Percentiles rank a stretch among this genome's conserved stretches.
These are phyloP conservation scores for Hevea brasiliensis DNA, from an alignment of 345 rosid genomes.

Conservation along the genomic window DNA sequence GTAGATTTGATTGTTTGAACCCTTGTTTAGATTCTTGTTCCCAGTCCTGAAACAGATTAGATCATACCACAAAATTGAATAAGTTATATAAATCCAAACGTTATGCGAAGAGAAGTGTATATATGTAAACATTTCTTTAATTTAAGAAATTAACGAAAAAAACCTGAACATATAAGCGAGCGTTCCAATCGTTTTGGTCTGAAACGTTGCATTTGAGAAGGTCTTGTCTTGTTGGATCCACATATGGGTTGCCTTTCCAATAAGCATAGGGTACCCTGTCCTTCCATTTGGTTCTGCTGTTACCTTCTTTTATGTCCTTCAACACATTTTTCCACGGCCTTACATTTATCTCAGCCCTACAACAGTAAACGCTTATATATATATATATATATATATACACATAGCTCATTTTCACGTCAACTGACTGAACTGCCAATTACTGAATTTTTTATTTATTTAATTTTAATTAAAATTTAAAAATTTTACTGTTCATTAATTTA, in stretches of 20 bases:
- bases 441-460: too few species aligned
- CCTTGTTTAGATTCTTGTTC: slow-evolving; percentile 31
- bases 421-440: too few species aligned
- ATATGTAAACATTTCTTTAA: too few species aligned
- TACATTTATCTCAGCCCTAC: slow-evolving; percentile 51
- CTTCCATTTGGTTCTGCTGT: slow-evolving; percentile 47
- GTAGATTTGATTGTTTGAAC: slow-evolving; percentile 41
- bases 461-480: too few species aligned
- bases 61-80: not conserved
- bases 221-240: slow-evolving; percentile 38
- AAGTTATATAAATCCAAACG: too few species aligned
- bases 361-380: too few species aligned
- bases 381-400: too few species aligned
- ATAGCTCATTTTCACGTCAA: too few species aligned
- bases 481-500: too few species aligned
- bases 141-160: too few species aligned
- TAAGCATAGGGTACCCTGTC: slow-evolving; percentile 58
- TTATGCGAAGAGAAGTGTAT: too few species aligned
- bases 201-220: slow-evolving; percentile 38
- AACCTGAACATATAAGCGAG: slow-evolving; percentile 28
- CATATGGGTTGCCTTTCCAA: slow-evolving; percentile 47
- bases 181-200: slow-evolving; percentile 21
- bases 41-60: slow-evolving; percentile 37
- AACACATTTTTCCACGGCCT: slow-evolving; percentile 46
- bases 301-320: slow-evolving; percentile 43